Conservation (phyloP, 208 protist genomes). For the Leishmania martiniquensis region DNA sequence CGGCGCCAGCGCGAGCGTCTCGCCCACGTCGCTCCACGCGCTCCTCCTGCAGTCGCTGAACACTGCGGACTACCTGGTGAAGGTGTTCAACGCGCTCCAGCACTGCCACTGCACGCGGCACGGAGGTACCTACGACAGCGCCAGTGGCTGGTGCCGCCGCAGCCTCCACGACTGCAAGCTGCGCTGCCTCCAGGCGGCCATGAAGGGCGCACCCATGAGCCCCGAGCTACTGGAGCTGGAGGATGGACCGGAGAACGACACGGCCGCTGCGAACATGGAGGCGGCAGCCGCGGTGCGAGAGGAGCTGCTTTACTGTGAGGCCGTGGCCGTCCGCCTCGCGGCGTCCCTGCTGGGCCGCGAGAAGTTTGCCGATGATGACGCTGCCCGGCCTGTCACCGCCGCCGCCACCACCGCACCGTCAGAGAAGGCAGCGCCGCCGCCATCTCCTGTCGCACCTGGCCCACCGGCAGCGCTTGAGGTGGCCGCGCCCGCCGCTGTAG, state of each 20-base stretch:
- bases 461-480: neutral
- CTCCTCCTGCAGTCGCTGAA: slow-evolving; percentile 55
- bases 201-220: slow-evolving; percentile 40
- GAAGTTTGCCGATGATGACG: neutral
- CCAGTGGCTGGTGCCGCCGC: slow-evolving; percentile 33
- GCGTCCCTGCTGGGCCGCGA: slow-evolving; percentile 17
- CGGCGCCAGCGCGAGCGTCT: slow-evolving; percentile 2
- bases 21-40: slow-evolving; percentile 28
- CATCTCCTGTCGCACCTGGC: neutral
- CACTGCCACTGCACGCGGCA: slow-evolving; percentile 53
- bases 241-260: slow-evolving; percentile 34
- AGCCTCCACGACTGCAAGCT: slow-evolving; percentile 37
- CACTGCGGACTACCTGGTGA: slow-evolving; percentile 61
- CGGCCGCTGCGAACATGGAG: slow-evolving; percentile 20
- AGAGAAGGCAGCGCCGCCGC: neutral
- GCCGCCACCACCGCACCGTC: neutral
- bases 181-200: slow-evolving; percentile 55
- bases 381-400: neutral
- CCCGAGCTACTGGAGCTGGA: slow-evolving; percentile 32
- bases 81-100: slow-evolving; percentile 72
- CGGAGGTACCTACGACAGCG: slow-evolving; percentile 1
- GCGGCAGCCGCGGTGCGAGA: slow-evolving; percentile 57
- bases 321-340: slow-evolving; percentile 36
- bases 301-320: slow-evolving; percentile 72
- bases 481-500: neutral